phyloP scores from a whole-genome alignment of 495 filamentous ascomycete species.

The Trichoderma orchidacearum region DNA sequence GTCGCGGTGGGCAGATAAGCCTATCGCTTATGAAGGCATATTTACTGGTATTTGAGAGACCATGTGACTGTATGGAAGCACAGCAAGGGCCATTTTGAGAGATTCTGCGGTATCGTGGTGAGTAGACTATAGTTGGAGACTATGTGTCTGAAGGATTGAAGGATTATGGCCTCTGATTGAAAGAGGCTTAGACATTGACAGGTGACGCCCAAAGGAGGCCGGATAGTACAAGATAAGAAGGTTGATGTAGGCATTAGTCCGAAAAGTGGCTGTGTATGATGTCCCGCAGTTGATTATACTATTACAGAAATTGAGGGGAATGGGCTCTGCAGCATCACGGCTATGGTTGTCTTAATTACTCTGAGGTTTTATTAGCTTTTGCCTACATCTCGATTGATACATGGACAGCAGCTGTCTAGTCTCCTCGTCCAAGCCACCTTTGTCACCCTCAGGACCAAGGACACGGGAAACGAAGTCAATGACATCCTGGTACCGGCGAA shows the following conservation, averaged over 20 bases:
- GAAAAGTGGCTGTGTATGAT: neutral
- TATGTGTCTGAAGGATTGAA: neutral
- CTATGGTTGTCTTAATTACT: neutral
- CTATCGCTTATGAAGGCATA: no score
- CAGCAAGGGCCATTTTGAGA: neutral
- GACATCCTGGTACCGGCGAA: constrained; percentile 29
- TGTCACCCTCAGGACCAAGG: constrained; percentile 13
- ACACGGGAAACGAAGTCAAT: constrained; percentile 16
- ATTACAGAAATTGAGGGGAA: no score
- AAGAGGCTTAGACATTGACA: neutral
- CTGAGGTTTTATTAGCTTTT: neutral
- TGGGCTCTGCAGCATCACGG: no score
- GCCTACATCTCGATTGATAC: constrained; percentile 24
- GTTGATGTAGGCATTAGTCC: neutral
- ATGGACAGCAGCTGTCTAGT: constrained; percentile 16
- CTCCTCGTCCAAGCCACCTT: constrained; percentile 19
- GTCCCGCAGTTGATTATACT: neutral
- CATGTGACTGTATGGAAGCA: no score
- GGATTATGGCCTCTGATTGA: neutral
- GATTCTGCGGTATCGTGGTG: no score
- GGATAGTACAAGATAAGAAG: neutral
- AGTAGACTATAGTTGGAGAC: neutral
- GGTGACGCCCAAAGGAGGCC: no score
- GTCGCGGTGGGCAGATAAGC: neutral
- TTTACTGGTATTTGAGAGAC: no score